Percentiles rank a stretch among this genome's conserved stretches.
Evolutionary conservation across 495 filamentous ascomycete species (phyloP).

Genomic region (Lasiosphaeria miniovina): DNA sequence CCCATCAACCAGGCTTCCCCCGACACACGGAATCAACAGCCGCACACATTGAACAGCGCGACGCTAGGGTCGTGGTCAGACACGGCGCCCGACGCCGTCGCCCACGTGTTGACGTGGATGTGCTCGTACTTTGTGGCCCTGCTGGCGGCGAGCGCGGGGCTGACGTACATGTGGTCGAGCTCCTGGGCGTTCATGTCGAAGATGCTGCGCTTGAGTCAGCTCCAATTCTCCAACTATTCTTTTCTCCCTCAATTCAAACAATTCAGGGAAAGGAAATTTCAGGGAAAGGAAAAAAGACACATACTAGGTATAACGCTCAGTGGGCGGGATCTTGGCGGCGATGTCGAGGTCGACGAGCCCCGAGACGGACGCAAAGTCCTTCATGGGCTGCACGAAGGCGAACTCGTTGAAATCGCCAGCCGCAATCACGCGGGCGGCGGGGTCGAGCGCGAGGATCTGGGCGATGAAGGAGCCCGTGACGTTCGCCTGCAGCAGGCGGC

Average conservation of each 20-base stretch:
- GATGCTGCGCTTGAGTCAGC: slow-evolving; percentile 18
- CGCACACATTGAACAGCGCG: slow-evolving; percentile 53
- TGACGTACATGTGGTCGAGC: slow-evolving; percentile 62
- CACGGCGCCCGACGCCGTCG: slow-evolving; percentile 37
- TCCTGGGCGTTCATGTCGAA: slow-evolving; percentile 43
- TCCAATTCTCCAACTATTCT: slow-evolving; percentile 7
- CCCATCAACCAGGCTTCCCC: too few species aligned
- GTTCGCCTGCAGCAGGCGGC: slow-evolving; percentile 45
- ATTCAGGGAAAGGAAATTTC: neutral
- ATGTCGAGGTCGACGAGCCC: slow-evolving; percentile 54
- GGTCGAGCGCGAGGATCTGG: slow-evolving; percentile 42
- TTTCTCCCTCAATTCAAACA: neutral
- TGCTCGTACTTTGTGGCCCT: slow-evolving; percentile 49
- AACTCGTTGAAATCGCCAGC: slow-evolving; percentile 67
- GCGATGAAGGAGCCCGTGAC: slow-evolving; percentile 43
- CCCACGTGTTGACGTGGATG: slow-evolving; percentile 62
- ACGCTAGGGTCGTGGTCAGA: slow-evolving; percentile 63
- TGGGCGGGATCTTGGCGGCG: slow-evolving; percentile 35
- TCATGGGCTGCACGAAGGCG: slow-evolving; percentile 49
- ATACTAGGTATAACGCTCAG: slow-evolving; percentile 59
- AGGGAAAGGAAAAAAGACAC: neutral
- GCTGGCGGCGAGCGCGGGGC: slow-evolving; percentile 29
- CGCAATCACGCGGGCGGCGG: slow-evolving; percentile 43
- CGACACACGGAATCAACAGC: slow-evolving; percentile 1
- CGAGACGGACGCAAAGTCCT: slow-evolving; percentile 39